Evolutionary conservation across 164 flowering plant species (phyloP), one percentile per base, ranked within the genome.

Genomic region (Berberis thunbergii): DNA sequence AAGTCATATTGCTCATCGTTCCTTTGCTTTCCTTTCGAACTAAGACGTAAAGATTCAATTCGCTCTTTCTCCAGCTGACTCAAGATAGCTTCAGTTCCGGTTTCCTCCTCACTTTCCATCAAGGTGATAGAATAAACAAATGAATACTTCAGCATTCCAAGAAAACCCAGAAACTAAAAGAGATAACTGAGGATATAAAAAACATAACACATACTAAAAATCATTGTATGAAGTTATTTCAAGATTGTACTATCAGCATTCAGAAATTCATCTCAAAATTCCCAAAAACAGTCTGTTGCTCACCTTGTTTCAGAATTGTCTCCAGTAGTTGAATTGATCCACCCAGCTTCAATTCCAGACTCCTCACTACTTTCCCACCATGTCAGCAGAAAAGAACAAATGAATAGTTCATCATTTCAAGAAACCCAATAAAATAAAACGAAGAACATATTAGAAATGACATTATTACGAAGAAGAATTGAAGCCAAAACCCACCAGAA

Each of bases 311-410:
- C 61, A 45, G n/a, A 62, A 92, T 85, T 5, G 73, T 84, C 58
- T 81, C 79, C 45, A 82, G 26, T 26, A 26, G 26, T 93, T 77
- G 89, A 86, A 79, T 92, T 96, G 72, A 46, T 49, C 73, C 98
- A 81, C 64, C 96, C 98, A 7, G 86, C 88, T n/a, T 73, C 83
- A 26, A 26, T 26, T 26, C 26, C 26, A 26, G 26, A 26, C 26
- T 26, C 26, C 26, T 26, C 26, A 26, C 26, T 26, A 26, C 26
- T 26, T 26, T 26, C 26, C 26, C 26, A 26, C 26, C 26, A 26
- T 26, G 26, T 26, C 26, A 26, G 26, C 26, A 26, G 26, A 26
- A 26, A 26, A 26, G 26, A 26, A 26, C 26, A 26, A 26, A 26
- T 26, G 26, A 26, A 26, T 26, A 26, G 26, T 26, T 26, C 26